A percentile compares a stretch with the other conserved stretches of the same genome.
These are phyloP conservation scores for Oenanthe sinensis DNA, from an alignment of 129 eudicot genomes.

Conservation along the genomic window DNA sequence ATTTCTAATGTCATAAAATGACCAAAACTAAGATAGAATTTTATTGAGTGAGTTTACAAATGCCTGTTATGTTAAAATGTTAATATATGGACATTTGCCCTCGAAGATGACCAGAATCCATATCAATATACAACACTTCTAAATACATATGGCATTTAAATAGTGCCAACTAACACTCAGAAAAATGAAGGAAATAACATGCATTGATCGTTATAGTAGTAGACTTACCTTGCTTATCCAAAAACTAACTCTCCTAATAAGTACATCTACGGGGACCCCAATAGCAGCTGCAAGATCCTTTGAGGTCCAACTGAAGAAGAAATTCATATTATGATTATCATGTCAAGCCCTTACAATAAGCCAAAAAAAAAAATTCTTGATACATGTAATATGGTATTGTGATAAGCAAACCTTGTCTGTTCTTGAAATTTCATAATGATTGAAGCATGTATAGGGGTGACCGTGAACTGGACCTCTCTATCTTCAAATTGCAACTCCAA, in stretches of 20 bases:
- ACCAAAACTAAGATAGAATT: background rate
- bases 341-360: background rate
- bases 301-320: conserved; percentile 66
- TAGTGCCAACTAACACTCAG: background rate
- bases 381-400: background rate
- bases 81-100: background rate
- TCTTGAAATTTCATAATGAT: conserved; percentile 88
- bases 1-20: background rate
- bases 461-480: conserved; percentile 66
- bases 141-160: background rate
- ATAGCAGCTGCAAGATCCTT: conserved; percentile 82
- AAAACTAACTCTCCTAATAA: conserved; percentile 63
- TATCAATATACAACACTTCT: background rate
- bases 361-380: background rate
- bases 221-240: conserved; percentile 87
- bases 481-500: conserved; percentile 91
- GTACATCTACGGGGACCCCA: conserved; percentile 81
- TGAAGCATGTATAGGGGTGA: conserved; percentile 84
- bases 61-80: background rate
- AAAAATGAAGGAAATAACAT: background rate
- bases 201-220: background rate
- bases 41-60: background rate
- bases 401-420: conserved; percentile 45
- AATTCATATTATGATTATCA: background rate
- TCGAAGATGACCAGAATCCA: background rate